These are phyloP conservation scores for Xylariomycetidae sp. DNA, from an alignment of 2,329 filamentous ascomycete species.

Conservation along the genomic window DNA sequence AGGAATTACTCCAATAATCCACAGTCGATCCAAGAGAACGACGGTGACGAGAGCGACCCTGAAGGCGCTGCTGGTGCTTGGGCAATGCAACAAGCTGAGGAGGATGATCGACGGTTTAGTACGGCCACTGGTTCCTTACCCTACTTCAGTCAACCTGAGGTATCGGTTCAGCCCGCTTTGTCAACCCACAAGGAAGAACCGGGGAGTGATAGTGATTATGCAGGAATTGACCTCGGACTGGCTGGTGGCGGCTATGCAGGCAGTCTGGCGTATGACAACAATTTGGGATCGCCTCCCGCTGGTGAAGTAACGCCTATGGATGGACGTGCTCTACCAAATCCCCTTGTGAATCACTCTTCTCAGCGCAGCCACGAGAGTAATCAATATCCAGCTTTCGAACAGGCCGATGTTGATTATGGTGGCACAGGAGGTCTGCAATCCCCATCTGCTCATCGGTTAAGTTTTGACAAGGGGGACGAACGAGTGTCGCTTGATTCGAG, in stretches of 20 bases:
- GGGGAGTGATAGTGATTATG: conserved; percentile 70
- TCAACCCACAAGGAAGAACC: conserved; percentile 47
- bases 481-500: conserved; percentile 52
- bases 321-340: conserved; percentile 44
- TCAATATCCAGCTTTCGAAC: conserved; percentile 41
- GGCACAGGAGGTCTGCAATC: conserved; percentile 86
- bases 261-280: conserved; percentile 45
- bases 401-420: conserved; percentile 76
- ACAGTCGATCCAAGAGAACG: conserved; percentile 34
- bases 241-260: conserved; percentile 68
- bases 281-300: conserved; percentile 36
- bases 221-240: conserved; percentile 65
- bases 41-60: conserved; percentile 75
- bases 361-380: conserved; percentile 36
- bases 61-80: conserved; percentile 81
- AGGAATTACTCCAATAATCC: conserved; percentile 31
- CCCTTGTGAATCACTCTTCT: conserved; percentile 32
- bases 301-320: conserved; percentile 38
- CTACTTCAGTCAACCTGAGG: conserved; percentile 35
- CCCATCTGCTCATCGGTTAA: conserved; percentile 68
- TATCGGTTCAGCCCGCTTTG: conserved; percentile 31
- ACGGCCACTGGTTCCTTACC: conserved; percentile 44
- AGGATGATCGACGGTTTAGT: conserved; percentile 65
- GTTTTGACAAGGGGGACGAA: conserved; percentile 93
- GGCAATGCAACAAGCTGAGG: conserved; percentile 79